Conservation (phyloP, 2,329 filamentous ascomycete species). For the Diaporthe vexans region DNA sequence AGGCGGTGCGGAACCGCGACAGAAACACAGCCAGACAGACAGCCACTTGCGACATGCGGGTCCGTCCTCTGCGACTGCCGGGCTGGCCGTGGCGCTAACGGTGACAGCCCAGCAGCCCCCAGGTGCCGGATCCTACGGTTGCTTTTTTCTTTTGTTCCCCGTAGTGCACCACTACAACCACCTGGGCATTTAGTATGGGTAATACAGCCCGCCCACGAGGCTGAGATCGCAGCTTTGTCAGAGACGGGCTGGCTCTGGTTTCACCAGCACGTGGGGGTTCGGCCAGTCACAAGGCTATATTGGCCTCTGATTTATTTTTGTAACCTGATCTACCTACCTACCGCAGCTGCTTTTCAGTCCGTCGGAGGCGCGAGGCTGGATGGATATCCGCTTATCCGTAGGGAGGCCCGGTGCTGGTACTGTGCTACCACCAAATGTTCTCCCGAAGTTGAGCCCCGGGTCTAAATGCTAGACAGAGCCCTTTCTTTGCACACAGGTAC, state of each 20-base stretch:
- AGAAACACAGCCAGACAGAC: no score
- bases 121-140: slow-evolving; percentile 23
- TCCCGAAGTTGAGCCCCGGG: not conserved
- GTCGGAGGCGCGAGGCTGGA: not conserved
- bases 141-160: not conserved
- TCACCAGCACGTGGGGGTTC: not conserved
- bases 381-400: not conserved
- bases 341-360: not conserved
- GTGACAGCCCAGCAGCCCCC: not conserved
- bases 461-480: not conserved
- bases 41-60: not conserved
- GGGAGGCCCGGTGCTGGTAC: not conserved
- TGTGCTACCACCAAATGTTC: not conserved
- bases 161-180: no score
- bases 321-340: no score
- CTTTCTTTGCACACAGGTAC: no score
- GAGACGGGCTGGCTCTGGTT: slow-evolving; percentile 3
- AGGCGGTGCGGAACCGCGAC: not conserved
- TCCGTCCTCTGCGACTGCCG: not conserved
- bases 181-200: no score
- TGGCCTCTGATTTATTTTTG: not conserved
- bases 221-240: slow-evolving; percentile 30
- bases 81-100: slow-evolving; percentile 16
- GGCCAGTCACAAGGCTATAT: not conserved
- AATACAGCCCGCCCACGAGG: not conserved